Evolutionary conservation across 1,284 basidiomycete genomes (phyloP).

Genomic region (Cutaneotrichosporon mucoides): DNA sequence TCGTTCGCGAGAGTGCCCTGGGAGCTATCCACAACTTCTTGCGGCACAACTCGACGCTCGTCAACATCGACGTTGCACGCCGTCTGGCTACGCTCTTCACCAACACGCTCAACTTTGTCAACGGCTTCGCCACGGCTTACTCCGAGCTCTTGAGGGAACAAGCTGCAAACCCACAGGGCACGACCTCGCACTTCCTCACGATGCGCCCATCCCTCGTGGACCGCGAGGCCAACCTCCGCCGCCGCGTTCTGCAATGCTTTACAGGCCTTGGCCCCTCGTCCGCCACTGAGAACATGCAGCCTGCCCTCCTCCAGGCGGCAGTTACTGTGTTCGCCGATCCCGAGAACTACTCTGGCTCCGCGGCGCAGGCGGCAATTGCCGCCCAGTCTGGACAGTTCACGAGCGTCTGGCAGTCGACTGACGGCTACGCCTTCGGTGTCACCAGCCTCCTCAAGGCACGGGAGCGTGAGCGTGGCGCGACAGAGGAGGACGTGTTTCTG

Average conservation of each 20-base stretch:
- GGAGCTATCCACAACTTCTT: conserved; percentile 85
- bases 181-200: conserved; percentile 46
- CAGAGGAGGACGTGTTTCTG: conserved; percentile 57
- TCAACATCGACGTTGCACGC: conserved; percentile 86
- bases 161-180: conserved; percentile 35
- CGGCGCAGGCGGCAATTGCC: conserved; percentile 87
- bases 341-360: conserved; percentile 62
- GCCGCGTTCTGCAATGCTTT: conserved; percentile 87
- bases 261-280: conserved; percentile 70
- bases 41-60: conserved; percentile 69
- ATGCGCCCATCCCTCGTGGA: conserved; percentile 65
- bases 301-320: conserved; percentile 73
- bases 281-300: conserved; percentile 76
- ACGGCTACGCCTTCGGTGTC: conserved; percentile 90
- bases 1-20: conserved; percentile 85
- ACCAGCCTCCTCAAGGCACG: conserved; percentile 59
- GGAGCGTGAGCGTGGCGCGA: conserved; percentile 33
- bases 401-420: conserved; percentile 77
- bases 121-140: conserved; percentile 54
- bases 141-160: conserved; percentile 47
- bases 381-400: conserved; percentile 80
- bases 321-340: conserved; percentile 83
- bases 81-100: conserved; percentile 79
- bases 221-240: conserved; percentile 75
- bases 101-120: conserved; percentile 86